These are phyloP conservation scores for Epithemia pelagica DNA, from an alignment of 108 stramenopile species.

Conservation along the genomic window DNA sequence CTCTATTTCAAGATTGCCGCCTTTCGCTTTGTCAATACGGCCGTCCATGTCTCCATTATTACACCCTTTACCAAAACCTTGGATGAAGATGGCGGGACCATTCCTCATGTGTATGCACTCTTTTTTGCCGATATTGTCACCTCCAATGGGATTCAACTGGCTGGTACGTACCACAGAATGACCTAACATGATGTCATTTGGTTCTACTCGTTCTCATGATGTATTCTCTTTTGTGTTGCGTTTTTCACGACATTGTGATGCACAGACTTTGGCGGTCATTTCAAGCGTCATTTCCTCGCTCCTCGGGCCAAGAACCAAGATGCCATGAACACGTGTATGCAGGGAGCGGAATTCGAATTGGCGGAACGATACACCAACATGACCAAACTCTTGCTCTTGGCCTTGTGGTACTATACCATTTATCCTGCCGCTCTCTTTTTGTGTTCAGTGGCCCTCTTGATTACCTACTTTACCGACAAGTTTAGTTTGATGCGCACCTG, in stretches of 20 bases:
- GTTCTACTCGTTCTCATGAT: no score
- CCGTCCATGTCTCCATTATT: slow-evolving; percentile 69
- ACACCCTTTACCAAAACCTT: slow-evolving; percentile 65
- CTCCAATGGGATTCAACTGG: slow-evolving; percentile 43
- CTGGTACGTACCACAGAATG: no score
- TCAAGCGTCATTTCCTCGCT: slow-evolving; percentile 71
- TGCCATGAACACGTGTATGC: slow-evolving; percentile 67
- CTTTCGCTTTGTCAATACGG: slow-evolving; percentile 70
- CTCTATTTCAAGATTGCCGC: slow-evolving; percentile 71
- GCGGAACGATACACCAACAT: slow-evolving; percentile 55
- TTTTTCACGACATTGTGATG: background rate
- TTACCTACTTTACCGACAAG: slow-evolving; percentile 66
- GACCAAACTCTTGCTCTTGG: slow-evolving; percentile 65
- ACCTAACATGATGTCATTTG: no score
- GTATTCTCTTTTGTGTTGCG: slow-evolving; percentile 1
- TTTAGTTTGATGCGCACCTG: slow-evolving; percentile 76
- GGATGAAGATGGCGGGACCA: slow-evolving; percentile 20
- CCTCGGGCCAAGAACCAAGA: slow-evolving; percentile 71
- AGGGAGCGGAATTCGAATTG: slow-evolving; percentile 54
- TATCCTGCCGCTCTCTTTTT: slow-evolving; percentile 71
- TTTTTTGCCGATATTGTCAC: slow-evolving; percentile 75
- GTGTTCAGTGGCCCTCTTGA: slow-evolving; percentile 50
- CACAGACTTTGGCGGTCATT: slow-evolving; percentile 33
- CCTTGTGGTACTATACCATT: slow-evolving; percentile 71
- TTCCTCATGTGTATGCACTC: slow-evolving; percentile 21